Conservation (phyloP, 2,329 filamentous ascomycete species). For the Hypomyces perniciosus region DNA sequence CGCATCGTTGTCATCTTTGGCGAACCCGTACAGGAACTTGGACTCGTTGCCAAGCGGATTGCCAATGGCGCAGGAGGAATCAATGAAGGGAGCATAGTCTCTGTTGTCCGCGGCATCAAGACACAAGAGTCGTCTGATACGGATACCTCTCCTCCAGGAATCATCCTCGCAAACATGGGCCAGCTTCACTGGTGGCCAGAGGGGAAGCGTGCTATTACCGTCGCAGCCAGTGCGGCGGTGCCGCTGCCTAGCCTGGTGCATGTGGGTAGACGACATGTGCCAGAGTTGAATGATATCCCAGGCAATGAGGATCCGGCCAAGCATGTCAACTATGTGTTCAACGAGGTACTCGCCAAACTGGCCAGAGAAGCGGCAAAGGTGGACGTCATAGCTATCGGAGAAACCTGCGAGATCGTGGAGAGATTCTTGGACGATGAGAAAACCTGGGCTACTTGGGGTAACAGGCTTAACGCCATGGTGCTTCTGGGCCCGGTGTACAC, state of each 20-base stretch:
- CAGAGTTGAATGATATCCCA: slow-evolving; percentile 53
- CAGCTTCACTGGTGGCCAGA: slow-evolving; percentile 72
- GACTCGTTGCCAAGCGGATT: slow-evolving; percentile 65
- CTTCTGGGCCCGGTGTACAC: slow-evolving; percentile 43
- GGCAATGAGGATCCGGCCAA: slow-evolving; percentile 50
- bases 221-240: slow-evolving; percentile 49
- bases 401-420: slow-evolving; percentile 54
- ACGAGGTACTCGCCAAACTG: slow-evolving; percentile 50
- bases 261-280: slow-evolving; percentile 44
- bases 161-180: slow-evolving; percentile 74
- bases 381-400: slow-evolving; percentile 66
- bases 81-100: slow-evolving; percentile 62
- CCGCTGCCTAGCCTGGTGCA: slow-evolving; percentile 60
- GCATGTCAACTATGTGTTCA: slow-evolving; percentile 65
- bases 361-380: slow-evolving; percentile 47
- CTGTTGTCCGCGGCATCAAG: slow-evolving; percentile 48
- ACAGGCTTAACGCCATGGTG: slow-evolving; percentile 42
- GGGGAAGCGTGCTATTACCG: slow-evolving; percentile 53
- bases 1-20: slow-evolving; percentile 71
- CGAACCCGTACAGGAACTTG: slow-evolving; percentile 65
- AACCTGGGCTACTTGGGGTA: slow-evolving; percentile 42
- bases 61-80: slow-evolving; percentile 59
- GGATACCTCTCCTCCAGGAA: slow-evolving; percentile 41
- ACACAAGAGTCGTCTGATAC: slow-evolving; percentile 27
- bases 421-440: slow-evolving; percentile 51